phyloP scores from a whole-genome alignment of 2,329 filamentous ascomycete species.

The Aspergillus novofumigatus region DNA sequence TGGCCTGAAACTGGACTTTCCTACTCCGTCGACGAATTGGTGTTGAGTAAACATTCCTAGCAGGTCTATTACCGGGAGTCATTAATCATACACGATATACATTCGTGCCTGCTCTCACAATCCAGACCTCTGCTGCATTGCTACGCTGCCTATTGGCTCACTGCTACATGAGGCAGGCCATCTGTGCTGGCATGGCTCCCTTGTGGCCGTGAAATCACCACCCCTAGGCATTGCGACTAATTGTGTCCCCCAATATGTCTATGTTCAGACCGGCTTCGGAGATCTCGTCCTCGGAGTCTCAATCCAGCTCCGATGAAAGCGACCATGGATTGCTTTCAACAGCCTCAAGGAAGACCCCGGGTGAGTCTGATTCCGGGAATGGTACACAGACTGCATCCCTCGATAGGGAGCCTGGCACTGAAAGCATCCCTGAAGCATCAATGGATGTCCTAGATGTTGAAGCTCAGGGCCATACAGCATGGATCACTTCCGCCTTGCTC shows the following conservation, averaged over 20 bases:
- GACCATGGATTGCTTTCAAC: conserved; percentile 13
- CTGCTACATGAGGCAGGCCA: conserved; percentile 1
- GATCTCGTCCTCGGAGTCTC: conserved; percentile 30
- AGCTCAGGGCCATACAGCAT: conserved; percentile 34
- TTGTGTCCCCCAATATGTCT: conserved; percentile 27
- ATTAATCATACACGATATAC: background rate
- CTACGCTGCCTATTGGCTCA: background rate
- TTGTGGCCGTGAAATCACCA: background rate
- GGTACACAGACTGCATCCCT: conserved; percentile 3
- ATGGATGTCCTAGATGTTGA: conserved; percentile 28
- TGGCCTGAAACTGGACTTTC: background rate
- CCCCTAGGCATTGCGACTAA: background rate
- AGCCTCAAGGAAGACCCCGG: background rate
- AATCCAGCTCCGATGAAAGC: conserved; percentile 25
- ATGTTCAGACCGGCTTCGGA: conserved; percentile 40
- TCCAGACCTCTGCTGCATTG: background rate
- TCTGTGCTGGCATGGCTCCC: conserved; percentile 1
- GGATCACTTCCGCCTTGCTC: conserved; percentile 43
- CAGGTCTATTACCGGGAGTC: background rate
- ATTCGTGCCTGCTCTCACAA: background rate
- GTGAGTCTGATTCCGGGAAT: conserved; percentile 1
- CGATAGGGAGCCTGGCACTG: conserved; percentile 2
- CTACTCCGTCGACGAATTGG: background rate
- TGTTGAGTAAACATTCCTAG: background rate
- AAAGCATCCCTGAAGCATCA: conserved; percentile 4